These are phyloP conservation scores for Thozetella sp. DNA, from an alignment of 495 filamentous ascomycete species.

Conservation along the genomic window DNA sequence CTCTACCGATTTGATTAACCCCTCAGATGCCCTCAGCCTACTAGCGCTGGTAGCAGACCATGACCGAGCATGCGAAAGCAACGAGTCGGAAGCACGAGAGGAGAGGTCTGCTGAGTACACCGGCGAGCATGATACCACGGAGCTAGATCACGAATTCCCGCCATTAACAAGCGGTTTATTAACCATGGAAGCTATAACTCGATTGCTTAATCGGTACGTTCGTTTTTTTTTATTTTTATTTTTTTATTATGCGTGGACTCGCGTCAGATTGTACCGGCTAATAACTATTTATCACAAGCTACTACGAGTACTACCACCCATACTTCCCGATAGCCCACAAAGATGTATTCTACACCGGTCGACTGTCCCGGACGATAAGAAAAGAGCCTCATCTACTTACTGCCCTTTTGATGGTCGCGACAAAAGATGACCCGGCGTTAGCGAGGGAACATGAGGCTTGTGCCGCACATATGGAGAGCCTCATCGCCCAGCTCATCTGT, in stretches of 20 bases:
- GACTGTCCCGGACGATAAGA: conserved; percentile 46
- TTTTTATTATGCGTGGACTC: background rate
- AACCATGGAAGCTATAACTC: background rate
- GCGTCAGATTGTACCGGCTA: no score
- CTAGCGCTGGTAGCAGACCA: conserved; percentile 45
- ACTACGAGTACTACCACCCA: conserved; percentile 54
- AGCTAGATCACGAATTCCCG: background rate
- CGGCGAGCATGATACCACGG: background rate
- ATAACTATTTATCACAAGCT: no score
- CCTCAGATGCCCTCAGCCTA: conserved; percentile 46
- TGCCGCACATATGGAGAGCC: conserved; percentile 63
- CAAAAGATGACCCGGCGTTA: conserved; percentile 59
- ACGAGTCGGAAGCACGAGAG: background rate
- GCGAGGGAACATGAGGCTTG: conserved; percentile 60
- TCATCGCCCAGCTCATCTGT: conserved; percentile 61
- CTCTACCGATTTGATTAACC: conserved; percentile 44
- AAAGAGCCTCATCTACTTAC: conserved; percentile 62
- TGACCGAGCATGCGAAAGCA: conserved; percentile 12
- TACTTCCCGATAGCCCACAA: conserved; percentile 63
- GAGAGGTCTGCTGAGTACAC: background rate
- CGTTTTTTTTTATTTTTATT: background rate
- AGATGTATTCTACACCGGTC: conserved; percentile 49
- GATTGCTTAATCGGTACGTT: background rate
- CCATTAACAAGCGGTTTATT: background rate
- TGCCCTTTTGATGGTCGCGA: conserved; percentile 63